These are phyloP conservation scores for Spergularia bocconei DNA, from an alignment of 148 eudicot genomes.

Conservation along the genomic window DNA sequence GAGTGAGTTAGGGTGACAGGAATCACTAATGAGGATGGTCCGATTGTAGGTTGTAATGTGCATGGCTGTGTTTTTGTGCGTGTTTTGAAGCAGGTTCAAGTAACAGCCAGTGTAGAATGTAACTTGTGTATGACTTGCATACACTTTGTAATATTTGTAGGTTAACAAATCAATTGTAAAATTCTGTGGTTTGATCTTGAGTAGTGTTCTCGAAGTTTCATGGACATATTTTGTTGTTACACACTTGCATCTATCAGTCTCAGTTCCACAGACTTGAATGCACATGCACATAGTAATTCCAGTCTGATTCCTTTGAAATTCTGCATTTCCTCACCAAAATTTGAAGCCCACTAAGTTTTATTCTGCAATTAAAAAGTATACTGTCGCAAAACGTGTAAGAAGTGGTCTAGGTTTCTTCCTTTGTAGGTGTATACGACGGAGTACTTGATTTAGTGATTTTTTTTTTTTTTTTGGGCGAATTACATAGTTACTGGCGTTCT, in stretches of 20 bases:
- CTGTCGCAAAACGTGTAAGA: neutral
- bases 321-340: neutral
- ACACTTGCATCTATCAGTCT: neutral
- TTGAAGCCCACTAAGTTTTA: neutral
- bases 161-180: neutral
- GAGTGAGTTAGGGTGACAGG: no score
- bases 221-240: neutral
- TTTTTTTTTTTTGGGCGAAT: neutral
- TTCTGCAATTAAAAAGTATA: neutral
- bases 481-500: neutral
- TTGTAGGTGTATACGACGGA: neutral
- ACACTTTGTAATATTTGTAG: no score
- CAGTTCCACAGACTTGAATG: neutral
- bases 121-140: no score
- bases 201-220: neutral
- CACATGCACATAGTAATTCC: neutral
- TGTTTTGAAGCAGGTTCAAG: no score
- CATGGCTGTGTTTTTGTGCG: no score
- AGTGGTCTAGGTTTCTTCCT: neutral
- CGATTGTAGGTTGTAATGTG: no score
- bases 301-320: neutral
- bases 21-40: no score
- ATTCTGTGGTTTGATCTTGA: neutral
- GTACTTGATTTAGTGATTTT: slow-evolving; percentile 4
- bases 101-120: no score